Percentiles rank a stretch among this genome's conserved stretches.
phyloP scores from a whole-genome alignment of 2,329 filamentous ascomycete genomes.

The Xylariaceae sp. region DNA sequence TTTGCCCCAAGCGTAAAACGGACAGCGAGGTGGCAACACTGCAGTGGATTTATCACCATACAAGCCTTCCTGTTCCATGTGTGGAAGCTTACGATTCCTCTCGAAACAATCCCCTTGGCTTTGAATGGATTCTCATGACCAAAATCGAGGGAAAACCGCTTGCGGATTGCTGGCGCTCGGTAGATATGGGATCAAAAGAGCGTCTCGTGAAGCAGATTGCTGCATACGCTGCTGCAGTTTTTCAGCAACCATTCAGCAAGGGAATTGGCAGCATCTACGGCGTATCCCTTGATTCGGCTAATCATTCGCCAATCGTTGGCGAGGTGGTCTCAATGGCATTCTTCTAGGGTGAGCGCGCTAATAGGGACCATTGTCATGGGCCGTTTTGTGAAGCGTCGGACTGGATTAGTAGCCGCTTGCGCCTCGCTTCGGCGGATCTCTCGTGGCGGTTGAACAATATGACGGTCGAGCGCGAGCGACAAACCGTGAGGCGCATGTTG shows the following conservation, averaged over 20 bases:
- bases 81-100: constrained; percentile 32
- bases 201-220: constrained; percentile 40
- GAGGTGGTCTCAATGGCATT: constrained; percentile 38
- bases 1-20: constrained; percentile 36
- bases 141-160: constrained; percentile 37
- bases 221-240: constrained; percentile 30
- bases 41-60: constrained; percentile 32
- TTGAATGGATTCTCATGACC: constrained; percentile 43
- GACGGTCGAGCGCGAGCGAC: constrained; percentile 10
- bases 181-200: constrained; percentile 33
- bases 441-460: constrained; percentile 10
- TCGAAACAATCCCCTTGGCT: constrained; percentile 34
- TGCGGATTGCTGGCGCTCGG: constrained; percentile 33
- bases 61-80: constrained; percentile 35
- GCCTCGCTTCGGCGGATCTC: constrained; percentile 30
- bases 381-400: constrained; percentile 30
- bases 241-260: constrained; percentile 25
- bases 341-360: constrained; percentile 38
- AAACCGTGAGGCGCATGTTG: constrained; percentile 24
- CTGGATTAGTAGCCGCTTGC: constrained; percentile 32
- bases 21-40: constrained; percentile 41
- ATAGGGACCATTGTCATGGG: constrained; percentile 18
- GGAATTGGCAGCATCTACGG: constrained; percentile 42
- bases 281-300: not conserved
- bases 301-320: constrained; percentile 24